phyloP scores from a whole-genome alignment of 306 rosid species.

The Vigna hirtella region DNA sequence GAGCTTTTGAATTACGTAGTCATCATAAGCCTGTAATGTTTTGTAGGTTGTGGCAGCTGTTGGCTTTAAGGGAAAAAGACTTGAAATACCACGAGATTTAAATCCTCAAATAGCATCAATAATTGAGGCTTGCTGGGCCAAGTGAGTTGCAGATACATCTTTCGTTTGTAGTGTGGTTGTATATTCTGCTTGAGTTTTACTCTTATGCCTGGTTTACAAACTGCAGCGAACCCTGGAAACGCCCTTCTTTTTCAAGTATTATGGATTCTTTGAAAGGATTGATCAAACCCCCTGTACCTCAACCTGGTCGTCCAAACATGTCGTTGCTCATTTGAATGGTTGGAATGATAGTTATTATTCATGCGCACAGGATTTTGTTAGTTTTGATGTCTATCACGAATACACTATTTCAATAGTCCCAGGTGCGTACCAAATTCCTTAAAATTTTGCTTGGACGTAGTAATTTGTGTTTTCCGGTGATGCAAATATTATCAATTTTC shows the following conservation, averaged over 20 bases:
- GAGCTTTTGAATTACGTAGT: constrained; percentile 21
- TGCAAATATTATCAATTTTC: constrained; percentile 19
- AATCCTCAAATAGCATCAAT: constrained; percentile 73
- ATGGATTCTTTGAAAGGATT: constrained; percentile 76
- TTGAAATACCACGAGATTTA: constrained; percentile 74
- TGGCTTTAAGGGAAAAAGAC: constrained; percentile 81
- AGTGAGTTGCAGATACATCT: constrained; percentile 58
- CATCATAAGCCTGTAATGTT: constrained; percentile 27
- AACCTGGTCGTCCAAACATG: constrained; percentile 57
- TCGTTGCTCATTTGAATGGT: constrained; percentile 53
- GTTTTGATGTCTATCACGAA: constrained; percentile 53
- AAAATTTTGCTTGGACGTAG: constrained; percentile 27
- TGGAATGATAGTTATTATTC: constrained; percentile 41
- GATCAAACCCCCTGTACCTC: constrained; percentile 63
- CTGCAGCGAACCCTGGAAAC: constrained; percentile 88
- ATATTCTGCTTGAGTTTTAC: constrained; percentile 1
- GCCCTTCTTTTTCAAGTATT: constrained; percentile 79
- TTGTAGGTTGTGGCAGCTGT: constrained; percentile 88
- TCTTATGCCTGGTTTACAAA: constrained; percentile 22
- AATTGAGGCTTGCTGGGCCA: constrained; percentile 90
- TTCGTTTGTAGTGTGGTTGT: background rate
- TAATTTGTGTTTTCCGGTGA: background rate
- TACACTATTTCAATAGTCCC: constrained; percentile 48
- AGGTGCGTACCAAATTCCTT: constrained; percentile 53
- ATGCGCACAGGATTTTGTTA: constrained; percentile 59